Base-by-base conservation (phyloP, 495 filamentous ascomycete species). In the Lichenothelia convexa region DNA sequence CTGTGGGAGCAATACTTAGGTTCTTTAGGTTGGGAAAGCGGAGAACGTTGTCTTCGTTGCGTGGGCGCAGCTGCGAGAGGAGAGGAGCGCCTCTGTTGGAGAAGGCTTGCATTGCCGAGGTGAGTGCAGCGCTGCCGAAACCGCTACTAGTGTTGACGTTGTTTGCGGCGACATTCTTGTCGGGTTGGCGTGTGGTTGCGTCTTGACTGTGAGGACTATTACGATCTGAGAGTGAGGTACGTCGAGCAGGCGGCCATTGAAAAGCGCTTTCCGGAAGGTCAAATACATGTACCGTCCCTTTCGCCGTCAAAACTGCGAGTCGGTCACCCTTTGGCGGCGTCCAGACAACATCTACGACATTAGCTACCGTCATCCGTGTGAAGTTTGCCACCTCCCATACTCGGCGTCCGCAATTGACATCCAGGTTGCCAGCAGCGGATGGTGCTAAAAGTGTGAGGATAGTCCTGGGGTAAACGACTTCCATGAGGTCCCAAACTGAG, bases 401-500 rank as follows among this genome's bases (percentile, higher is more conserved):
- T 52, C 70, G 67, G n/a, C 64, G 60, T 12, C 56, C 54, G 3
- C 62, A 36, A 3, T 35, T 44, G 19, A 33, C 35, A 19, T 15
- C 32, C 23, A 35, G 36, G 37, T 31, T 45, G 17, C 38, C 38
- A 53, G 24, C 59, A 52, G 33, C 16, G 12, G 20, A 12, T 24
- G 32, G 12, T 12, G 13, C 24, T n/a, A n/a, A n/a, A n/a, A n/a
- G n/a, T n/a, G n/a, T n/a, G 13, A 7, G 24, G 24, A 27, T 41
- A 44, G 21, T 53, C 49, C 51, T 68, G 62, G 36, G 72, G 44
- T 42, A 63, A 50, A 8, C 64, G 63, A 73, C 67, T 16, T 80
- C 78, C 73, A 87, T 78, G 35, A 94, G 58, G 57, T 93, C 82
- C 89, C 89, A 97, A 2, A 94, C 73, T 40, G 78, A 80, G 53